Evolutionary conservation across 1,284 basidiomycete genomes (phyloP), one percentile per base, ranked within the genome.

Genomic region (Ganoderma leucocontextum): DNA sequence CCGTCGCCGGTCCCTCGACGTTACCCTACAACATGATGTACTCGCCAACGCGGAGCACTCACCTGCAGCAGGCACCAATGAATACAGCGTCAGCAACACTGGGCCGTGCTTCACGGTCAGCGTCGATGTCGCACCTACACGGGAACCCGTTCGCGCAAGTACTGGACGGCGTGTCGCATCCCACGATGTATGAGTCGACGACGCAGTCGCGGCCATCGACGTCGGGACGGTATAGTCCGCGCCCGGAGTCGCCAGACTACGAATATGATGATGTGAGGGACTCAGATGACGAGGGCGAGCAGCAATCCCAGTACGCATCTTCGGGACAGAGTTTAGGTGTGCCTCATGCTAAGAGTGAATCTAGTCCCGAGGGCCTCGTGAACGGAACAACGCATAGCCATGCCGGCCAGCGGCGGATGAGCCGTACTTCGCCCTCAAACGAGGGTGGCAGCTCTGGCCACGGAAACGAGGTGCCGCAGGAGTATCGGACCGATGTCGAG

Each of bases 401-500:
- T 72, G 63, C 72, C 70, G 69, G 71, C 58, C 70, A 74, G 63
- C 76, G 77, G 61, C 70, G 77, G 47, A 75, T 75, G 73, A 79
- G 76, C 70, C 75, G 78, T 62, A 74, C 76, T 60, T 77, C 77
- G 62, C 76, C 77, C 61, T 75, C 77, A 64, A 74, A 76, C 60
- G 78, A 79, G 64, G 73, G 75, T 62, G 74, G 70, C 63, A 39
- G 63, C 66, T 64, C 75, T 29, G 78, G 75, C 33, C 83, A 85
- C 70, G 83, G 83, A 65, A 91, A 91, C 71, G 92, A 94, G 75
- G 86, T 95, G 62, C 92, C 93, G 13, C 84, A 87, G 72, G 97
- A 98, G 78, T 93, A 96, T 74, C 89, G 91, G 68, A 80, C 82
- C 44, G 91, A 94, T 75, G 91, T 99, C 62, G 97, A 99, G 79